Base-by-base conservation (phyloP, 176 grass and related monocot species). In the Canna indica region DNA sequence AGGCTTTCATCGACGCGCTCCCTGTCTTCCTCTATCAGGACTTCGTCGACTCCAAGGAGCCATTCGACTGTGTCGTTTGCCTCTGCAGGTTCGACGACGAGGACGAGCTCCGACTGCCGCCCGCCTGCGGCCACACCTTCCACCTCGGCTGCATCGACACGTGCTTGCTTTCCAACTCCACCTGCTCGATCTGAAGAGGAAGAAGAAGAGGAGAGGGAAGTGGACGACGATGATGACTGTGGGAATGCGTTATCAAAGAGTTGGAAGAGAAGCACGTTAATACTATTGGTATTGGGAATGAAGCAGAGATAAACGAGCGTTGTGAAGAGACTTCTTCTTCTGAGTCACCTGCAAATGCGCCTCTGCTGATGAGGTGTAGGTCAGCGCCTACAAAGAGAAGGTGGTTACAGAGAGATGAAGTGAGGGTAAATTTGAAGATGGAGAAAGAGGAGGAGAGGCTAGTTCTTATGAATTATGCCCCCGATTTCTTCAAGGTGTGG, bases 341-440 rank as follows among this genome's bases (percentile, higher is more conserved):
- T 42, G 75, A 30, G 59, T 89, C 89, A 13, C 89, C 94, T 22
- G 77, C 82, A 41, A 90, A 99, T 86, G 94, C 94, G 7, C 80
- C 93, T 36, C 81, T 90, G 79, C 70, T 99, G 68, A 99, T 89
- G 86, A 91, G 89, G 75, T 87, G 94, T 68, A 71, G 84, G 3
- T 99, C 94, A 13, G 89, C 82, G 34, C 94, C 89, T 26, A 82
- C 94, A 0, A 90, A 81, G 63, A 84, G 94, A 41, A 48, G 86
- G 34, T 25, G 47, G 16, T 74, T 74, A 16, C 28, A 71, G 16
- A 22, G 31, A 64, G 61, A 35, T 34, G 29, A 20, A 8, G 58
- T 13, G 58, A 30, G 6, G 27, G 28, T n/a, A 78, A 80, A 72
- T 57, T 83, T 56, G 12, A 66, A 67, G 62, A 65, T 81, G 17